phyloP scores from a whole-genome alignment of 2,329 filamentous ascomycete species.

The Chalaropsis ovoidea region DNA sequence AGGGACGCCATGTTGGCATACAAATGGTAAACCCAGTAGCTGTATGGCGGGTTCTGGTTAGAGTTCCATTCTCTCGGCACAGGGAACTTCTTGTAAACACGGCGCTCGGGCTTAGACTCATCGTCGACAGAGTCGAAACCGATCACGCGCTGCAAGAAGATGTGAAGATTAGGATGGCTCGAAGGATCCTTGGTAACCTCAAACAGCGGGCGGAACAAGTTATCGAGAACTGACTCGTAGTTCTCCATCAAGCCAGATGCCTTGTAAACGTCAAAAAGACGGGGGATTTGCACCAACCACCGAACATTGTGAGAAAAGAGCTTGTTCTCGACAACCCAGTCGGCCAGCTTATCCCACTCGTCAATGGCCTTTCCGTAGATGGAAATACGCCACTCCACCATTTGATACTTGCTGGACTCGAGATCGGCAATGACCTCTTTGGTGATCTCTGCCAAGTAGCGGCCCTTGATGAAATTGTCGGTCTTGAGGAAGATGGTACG shows the following conservation, averaged over 20 bases:
- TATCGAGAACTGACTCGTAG: constrained; percentile 81
- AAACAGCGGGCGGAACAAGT: constrained; percentile 88
- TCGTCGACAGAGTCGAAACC: constrained; percentile 97
- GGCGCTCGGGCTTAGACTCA: constrained; percentile 89
- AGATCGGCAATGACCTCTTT: constrained; percentile 96
- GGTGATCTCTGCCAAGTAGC: constrained; percentile 93
- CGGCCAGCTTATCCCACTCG: constrained; percentile 95
- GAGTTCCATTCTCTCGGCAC: constrained; percentile 81
- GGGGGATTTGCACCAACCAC: constrained; percentile 92
- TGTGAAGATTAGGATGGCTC: constrained; percentile 82
- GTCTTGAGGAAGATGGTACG: constrained; percentile 99
- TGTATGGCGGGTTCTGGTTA: constrained; percentile 94
- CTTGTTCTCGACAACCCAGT: constrained; percentile 97
- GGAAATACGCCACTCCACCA: constrained; percentile 98
- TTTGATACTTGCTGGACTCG: constrained; percentile 98
- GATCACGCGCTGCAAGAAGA: constrained; percentile 90
- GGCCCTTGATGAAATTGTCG: constrained; percentile 92
- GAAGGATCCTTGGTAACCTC: constrained; percentile 82
- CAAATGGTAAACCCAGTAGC: constrained; percentile 97
- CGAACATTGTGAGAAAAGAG: constrained; percentile 95
- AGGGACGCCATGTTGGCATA: constrained; percentile 89
- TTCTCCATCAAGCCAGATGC: constrained; percentile 74
- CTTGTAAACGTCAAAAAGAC: constrained; percentile 93
- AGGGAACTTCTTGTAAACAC: constrained; percentile 92
- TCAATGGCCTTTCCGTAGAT: constrained; percentile 87